A percentile compares a stretch with the other conserved stretches of the same genome.
These are phyloP conservation scores for Chytriomyces sp. DNA, from an alignment of 192 early-diverging fungal species.

Conservation along the genomic window DNA sequence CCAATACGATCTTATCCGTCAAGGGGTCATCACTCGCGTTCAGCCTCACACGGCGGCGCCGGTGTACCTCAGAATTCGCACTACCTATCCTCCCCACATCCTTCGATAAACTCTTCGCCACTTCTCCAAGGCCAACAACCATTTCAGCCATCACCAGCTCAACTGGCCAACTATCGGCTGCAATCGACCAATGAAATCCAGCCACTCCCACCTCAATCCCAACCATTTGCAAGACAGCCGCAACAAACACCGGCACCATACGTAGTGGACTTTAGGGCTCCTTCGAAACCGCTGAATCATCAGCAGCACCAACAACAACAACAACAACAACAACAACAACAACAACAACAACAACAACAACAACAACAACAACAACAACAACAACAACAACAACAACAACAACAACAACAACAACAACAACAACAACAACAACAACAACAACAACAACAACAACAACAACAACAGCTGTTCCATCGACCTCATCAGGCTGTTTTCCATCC, in stretches of 20 bases:
- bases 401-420: too few relatives aligned
- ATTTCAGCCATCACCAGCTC: not conserved
- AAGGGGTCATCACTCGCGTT: not conserved
- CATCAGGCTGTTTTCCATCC: not conserved
- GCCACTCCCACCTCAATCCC: not conserved
- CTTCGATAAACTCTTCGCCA: not conserved
- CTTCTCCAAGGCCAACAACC: not conserved
- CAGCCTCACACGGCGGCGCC: not conserved
- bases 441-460: too few relatives aligned
- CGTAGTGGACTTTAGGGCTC: not conserved
- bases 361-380: too few relatives aligned
- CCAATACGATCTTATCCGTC: not conserved
- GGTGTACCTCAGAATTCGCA: not conserved
- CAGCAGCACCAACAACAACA: too few relatives aligned
- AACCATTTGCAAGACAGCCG: not conserved
- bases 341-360: too few relatives aligned
- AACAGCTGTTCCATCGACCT: not conserved
- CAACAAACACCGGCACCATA: not conserved
- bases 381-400: too few relatives aligned
- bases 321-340: too few relatives aligned
- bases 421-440: too few relatives aligned
- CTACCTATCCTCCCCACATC: not conserved
- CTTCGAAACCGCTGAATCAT: not conserved
- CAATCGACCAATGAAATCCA: not conserved
- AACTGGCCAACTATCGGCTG: not conserved